Percentiles rank a stretch among this genome's conserved stretches.
Conservation (phyloP, 2,329 filamentous ascomycete species). For the Cladosporium austrohemisphaericum region DNA sequence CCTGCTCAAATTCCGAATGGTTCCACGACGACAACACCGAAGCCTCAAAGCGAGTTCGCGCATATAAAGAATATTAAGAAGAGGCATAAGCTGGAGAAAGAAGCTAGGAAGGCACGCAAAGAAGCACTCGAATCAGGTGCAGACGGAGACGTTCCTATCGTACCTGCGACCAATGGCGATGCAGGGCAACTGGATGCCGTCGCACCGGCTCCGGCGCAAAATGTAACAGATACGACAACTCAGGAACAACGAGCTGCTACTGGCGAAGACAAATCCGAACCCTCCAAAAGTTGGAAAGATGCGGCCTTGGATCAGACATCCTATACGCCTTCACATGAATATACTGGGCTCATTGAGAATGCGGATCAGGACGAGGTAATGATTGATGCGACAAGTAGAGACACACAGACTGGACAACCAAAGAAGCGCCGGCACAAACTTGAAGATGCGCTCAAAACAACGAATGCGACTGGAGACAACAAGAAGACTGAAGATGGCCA, state of each 20-base stretch:
- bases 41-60: constrained; percentile 23
- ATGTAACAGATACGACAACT: not conserved
- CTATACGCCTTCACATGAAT: not conserved
- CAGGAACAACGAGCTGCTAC: no score
- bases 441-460: constrained; percentile 25
- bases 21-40: not conserved
- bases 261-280: no score
- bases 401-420: constrained; percentile 31
- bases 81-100: constrained; percentile 33
- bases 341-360: constrained; percentile 5
- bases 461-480: constrained; percentile 30
- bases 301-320: not conserved
- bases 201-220: not conserved
- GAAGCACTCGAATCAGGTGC: constrained; percentile 19
- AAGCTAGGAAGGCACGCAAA: constrained; percentile 30
- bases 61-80: constrained; percentile 31
- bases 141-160: not conserved
- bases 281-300: no score
- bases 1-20: not conserved
- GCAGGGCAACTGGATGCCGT: not conserved
- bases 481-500: constrained; percentile 29
- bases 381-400: constrained; percentile 6
- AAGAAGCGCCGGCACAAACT: constrained; percentile 48
- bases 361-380: constrained; percentile 7
- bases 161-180: not conserved